Base-by-base conservation (phyloP, 202 grass and related monocot genomes). In the Zoysia matrella region DNA sequence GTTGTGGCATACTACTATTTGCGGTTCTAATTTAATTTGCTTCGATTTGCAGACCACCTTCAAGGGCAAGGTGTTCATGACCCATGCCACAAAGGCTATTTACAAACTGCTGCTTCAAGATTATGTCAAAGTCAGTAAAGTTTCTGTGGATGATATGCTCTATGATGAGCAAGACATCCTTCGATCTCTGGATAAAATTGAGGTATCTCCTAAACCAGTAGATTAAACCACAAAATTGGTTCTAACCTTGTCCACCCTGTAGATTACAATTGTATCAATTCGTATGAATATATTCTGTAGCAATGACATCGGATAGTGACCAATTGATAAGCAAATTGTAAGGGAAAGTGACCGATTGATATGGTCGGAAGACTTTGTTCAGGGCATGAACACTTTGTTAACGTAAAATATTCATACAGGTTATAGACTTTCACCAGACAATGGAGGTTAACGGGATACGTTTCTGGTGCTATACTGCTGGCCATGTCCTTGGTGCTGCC, bases 71-170 rank as follows among this genome's bases (percentile, higher is more conserved):
- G 95, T 98, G 78, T 98, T 95, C 83, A 98, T 98, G 95, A 98
- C 95, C 47, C 95, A 98, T 45, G 90, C 95, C 36, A 98, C 95
- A 43, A 95, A 98, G 80, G 95, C 92, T 69, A 98, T 98, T 75
- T 98, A 98, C 77, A 91, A 82, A 74, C 71, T 98, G 13, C 71
- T 98, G 50, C 83, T 98, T 46, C 91, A 85, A 0, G 95, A 98
- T 85, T 98, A 98, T 68, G 95, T 98, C 64, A 98, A 98, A 87
- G 95, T 98, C 42, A 98, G 95, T 88, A 98, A 98, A 83, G 90
- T 98, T 49, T 95, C 95, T 8, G 92, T 94, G 47, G 95, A 95
- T 44, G 95, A 98, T 84, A 98, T 95, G 95, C 39, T 98, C 22
- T 98, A 85, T 85, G 93, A 98, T 69, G 95, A 98, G 88, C 88